phyloP scores from a whole-genome alignment of 2,329 filamentous ascomycete genomes.

The Leptographium procerum region DNA sequence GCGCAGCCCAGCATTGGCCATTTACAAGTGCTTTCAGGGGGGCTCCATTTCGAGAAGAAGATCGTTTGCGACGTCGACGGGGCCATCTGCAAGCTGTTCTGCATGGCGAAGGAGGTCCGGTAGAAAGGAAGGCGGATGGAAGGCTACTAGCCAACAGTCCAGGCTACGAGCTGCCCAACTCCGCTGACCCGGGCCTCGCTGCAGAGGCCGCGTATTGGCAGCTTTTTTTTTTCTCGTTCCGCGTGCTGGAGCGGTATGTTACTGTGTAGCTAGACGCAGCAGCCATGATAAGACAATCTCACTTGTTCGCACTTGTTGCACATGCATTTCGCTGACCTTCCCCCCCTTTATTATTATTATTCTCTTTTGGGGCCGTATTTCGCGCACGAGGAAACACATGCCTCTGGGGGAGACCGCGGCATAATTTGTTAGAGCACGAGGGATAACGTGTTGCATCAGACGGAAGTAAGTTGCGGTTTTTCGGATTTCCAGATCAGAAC shows the following conservation, averaged over 20 bases:
- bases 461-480: too few species aligned
- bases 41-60: conserved; percentile 52
- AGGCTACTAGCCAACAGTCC: background rate
- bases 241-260: background rate
- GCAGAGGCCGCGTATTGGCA: background rate
- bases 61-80: conserved; percentile 56
- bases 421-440: too few species aligned
- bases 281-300: background rate
- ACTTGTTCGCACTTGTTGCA: background rate
- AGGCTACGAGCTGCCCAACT: background rate
- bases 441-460: too few species aligned
- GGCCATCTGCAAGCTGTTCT: conserved; percentile 39
- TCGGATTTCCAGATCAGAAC: too few species aligned
- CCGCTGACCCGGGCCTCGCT: background rate
- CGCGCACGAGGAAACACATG: too few species aligned
- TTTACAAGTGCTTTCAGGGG: conserved; percentile 61
- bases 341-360: too few species aligned
- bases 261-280: background rate
- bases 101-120: conserved; percentile 33
- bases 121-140: background rate
- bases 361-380: too few species aligned
- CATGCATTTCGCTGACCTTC: too few species aligned
- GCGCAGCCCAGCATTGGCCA: conserved; percentile 56
- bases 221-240: background rate
- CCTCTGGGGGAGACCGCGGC: background rate